Percentiles rank a stretch among this genome's conserved stretches.
These are phyloP conservation scores for Quercus ilex DNA, from an alignment of 306 rosid genomes.

Conservation along the genomic window DNA sequence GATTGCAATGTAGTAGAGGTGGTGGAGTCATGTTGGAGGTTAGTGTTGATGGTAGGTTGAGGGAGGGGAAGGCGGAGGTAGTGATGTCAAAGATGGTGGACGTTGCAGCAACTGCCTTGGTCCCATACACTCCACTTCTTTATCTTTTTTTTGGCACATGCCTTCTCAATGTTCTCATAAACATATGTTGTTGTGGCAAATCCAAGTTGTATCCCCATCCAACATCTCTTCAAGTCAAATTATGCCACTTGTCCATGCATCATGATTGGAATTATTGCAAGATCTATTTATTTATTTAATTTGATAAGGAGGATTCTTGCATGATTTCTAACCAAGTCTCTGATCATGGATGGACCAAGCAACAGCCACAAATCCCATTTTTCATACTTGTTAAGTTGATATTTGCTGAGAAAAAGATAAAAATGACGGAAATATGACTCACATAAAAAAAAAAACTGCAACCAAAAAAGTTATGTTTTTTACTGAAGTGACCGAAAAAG, in stretches of 20 bases:
- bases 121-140: not conserved
- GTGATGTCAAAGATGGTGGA: not conserved
- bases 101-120: not conserved
- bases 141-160: not conserved
- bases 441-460: not conserved
- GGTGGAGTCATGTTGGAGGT: not conserved
- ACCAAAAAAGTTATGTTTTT: slow-evolving; percentile 2
- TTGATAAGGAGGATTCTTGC: not conserved
- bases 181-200: not conserved
- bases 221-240: not conserved
- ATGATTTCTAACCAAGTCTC: not conserved
- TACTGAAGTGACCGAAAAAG: slow-evolving; percentile 2
- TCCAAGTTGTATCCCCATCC: not conserved
- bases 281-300: too few relatives aligned
- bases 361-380: not conserved
- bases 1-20: not conserved
- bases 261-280: not conserved
- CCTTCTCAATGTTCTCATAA: not conserved
- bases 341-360: not conserved
- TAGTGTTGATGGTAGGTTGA: not conserved
- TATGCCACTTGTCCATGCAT: not conserved
- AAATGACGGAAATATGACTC: not conserved
- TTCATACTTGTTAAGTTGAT: too few relatives aligned
- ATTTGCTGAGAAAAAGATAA: not conserved
- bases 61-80: not conserved